Conservation (phyloP, 305 asterid genomes). For the Ilex paraguariensis region DNA sequence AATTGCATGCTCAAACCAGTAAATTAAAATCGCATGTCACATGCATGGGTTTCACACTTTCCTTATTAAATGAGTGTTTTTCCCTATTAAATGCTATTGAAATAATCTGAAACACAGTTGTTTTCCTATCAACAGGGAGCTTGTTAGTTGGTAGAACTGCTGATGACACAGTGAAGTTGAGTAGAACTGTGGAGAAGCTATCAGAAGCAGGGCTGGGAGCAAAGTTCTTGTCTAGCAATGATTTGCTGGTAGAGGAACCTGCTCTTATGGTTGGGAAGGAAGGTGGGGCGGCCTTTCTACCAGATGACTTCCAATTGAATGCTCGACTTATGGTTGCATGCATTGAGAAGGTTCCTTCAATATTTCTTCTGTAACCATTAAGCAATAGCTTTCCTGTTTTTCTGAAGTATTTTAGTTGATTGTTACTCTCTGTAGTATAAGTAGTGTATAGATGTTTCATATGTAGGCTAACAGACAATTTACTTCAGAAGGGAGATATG, state of each 20-base stretch:
- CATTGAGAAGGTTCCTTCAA: constrained; percentile 55
- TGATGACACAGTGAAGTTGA: constrained; percentile 47
- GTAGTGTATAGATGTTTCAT: background rate
- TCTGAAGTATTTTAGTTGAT: too few relatives aligned
- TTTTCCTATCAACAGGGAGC: constrained; percentile 52
- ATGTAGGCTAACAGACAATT: constrained; percentile 64
- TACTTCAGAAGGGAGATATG: constrained; percentile 81
- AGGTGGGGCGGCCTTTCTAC: constrained; percentile 69
- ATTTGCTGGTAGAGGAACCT: constrained; percentile 64
- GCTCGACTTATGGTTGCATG: constrained; percentile 69
- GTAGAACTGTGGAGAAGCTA: constrained; percentile 49
- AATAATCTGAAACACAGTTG: background rate
- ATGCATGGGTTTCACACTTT: too few relatives aligned
- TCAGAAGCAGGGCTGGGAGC: constrained; percentile 63
- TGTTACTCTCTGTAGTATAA: too few relatives aligned
- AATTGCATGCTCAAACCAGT: too few relatives aligned
- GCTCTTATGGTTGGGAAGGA: constrained; percentile 64
- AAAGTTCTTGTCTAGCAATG: constrained; percentile 49
- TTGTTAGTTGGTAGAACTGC: constrained; percentile 73
- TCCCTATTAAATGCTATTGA: too few relatives aligned
- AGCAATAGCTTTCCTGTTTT: constrained; percentile 2
- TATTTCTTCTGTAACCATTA: constrained; percentile 13
- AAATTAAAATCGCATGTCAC: too few relatives aligned
- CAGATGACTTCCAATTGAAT: constrained; percentile 79
- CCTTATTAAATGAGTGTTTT: too few relatives aligned